Evolutionary conservation across 495 filamentous ascomycete species (phyloP), one percentile per base, ranked within the genome.

Genomic region (Neurospora tetraspora): DNA sequence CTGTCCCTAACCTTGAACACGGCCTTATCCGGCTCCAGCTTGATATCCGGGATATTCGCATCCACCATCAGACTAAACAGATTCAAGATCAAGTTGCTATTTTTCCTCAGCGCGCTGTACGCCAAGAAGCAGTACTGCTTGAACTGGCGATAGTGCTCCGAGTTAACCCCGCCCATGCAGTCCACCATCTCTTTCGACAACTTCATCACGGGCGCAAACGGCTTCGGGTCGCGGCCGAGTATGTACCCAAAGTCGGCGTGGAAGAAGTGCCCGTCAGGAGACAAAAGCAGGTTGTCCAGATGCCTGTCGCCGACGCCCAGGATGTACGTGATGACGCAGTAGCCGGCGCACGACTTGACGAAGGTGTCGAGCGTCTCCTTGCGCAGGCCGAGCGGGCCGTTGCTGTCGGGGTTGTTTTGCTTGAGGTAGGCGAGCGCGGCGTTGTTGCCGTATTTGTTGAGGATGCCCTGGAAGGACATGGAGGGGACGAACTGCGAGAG

Each of bases 191-290:
- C 96, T 77, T 94, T 93, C 81, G 92, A 93, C 27, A 99, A 88
- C 77, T 99, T 99, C 91, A 99, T 97, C 73, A 92, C 90, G 1
- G 96, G 96, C 3, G 96, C 94, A 77, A 98, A 98, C 4, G 96
- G 96, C 76, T 99, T 99, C 2, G 96, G 96, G 76, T 99, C 96
- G 23, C 96, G 93, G 40, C 96, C 96, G 10, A 99, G 91, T 74
- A 99, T 98, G 83, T 94, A 99, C 40, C 96, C 95, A 75, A 99
- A 98, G 77, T 98, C 96, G 39, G 93, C 93, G 81, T 99, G 96
- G 88, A 99, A 98, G 84, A 99, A 99, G 79, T 95, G 93, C 5
- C 92, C 96, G 76, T 93, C 90, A 14, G 96, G 95, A 0, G 94
- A 87, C 10, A 99, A 87, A 40, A 98, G 90, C 7, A 99, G 88